Percentiles rank a stretch among this genome's conserved stretches.
Conservation (phyloP, 805 yeast genomes). For the Sugiyamaella floridensis region DNA sequence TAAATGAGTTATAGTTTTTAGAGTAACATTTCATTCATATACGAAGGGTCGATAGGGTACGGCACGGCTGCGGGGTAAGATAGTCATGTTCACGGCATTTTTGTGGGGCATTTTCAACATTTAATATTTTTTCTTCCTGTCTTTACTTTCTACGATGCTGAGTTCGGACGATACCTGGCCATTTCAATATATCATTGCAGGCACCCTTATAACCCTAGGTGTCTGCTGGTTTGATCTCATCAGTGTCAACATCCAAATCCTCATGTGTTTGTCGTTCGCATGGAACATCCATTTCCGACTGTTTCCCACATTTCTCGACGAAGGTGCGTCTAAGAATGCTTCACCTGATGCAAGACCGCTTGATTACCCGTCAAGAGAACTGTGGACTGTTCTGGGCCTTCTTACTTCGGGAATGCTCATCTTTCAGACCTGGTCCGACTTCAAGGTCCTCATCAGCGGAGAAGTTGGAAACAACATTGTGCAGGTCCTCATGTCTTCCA, state of each 20-base stretch:
- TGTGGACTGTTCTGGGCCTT: slow-evolving; percentile 3
- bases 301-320: slow-evolving; percentile 6
- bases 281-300: slow-evolving; percentile 9
- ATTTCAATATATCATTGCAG: slow-evolving; percentile 1
- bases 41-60: too few relatives aligned
- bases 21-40: neutral
- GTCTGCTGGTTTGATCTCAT: slow-evolving; percentile 1
- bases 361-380: slow-evolving; percentile 6
- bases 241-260: slow-evolving; percentile 9
- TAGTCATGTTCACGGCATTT: too few relatives aligned
- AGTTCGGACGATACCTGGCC: slow-evolving; percentile 12
- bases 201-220: neutral
- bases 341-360: neutral
- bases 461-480: neutral
- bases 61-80: too few relatives aligned
- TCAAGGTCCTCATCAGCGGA: neutral
- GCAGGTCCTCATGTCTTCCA: neutral
- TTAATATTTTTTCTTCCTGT: neutral
- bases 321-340: neutral
- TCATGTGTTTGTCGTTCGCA: slow-evolving; percentile 6
- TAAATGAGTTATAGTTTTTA: neutral
- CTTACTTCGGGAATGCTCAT: neutral
- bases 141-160: neutral
- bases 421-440: neutral
- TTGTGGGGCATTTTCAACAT: too few relatives aligned